Evolutionary conservation across 306 rosid genomes (phyloP).

Genomic region (Canavalia ensiformis): DNA sequence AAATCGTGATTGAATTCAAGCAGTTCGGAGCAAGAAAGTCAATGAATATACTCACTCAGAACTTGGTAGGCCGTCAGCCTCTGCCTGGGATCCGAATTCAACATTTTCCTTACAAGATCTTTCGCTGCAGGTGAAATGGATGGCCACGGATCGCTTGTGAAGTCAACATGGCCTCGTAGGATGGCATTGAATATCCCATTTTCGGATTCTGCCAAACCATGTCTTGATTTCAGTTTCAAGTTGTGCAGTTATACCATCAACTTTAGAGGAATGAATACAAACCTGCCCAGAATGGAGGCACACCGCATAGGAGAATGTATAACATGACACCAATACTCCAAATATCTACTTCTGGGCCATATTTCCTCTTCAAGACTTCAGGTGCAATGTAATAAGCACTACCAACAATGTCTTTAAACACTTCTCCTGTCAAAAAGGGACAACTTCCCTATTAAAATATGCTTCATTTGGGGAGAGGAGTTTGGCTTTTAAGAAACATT

Average conservation of each 20-base stretch:
- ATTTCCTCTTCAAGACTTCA: slow-evolving; percentile 89
- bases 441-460: background rate
- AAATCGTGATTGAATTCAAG: background rate
- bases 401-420: slow-evolving; percentile 88
- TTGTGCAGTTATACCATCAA: slow-evolving; percentile 14
- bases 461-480: background rate
- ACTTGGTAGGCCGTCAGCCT: slow-evolving; percentile 89
- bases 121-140: slow-evolving; percentile 83
- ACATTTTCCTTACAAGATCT: slow-evolving; percentile 96
- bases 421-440: slow-evolving; percentile 65
- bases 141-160: slow-evolving; percentile 96
- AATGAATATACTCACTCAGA: slow-evolving; percentile 63
- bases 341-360: slow-evolving; percentile 96
- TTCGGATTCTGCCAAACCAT: slow-evolving; percentile 79
- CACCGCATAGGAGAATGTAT: slow-evolving; percentile 88
- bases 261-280: background rate
- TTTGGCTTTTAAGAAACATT: too few species aligned
- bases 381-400: slow-evolving; percentile 98
- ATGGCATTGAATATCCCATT: slow-evolving; percentile 95
- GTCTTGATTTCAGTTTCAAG: slow-evolving; percentile 41
- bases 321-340: slow-evolving; percentile 99
- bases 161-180: slow-evolving; percentile 79
- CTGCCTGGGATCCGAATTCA: slow-evolving; percentile 84
- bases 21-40: background rate
- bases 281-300: slow-evolving; percentile 99